phyloP scores from a whole-genome alignment of 805 yeast genomes.

The Ogataea salicorniae region DNA sequence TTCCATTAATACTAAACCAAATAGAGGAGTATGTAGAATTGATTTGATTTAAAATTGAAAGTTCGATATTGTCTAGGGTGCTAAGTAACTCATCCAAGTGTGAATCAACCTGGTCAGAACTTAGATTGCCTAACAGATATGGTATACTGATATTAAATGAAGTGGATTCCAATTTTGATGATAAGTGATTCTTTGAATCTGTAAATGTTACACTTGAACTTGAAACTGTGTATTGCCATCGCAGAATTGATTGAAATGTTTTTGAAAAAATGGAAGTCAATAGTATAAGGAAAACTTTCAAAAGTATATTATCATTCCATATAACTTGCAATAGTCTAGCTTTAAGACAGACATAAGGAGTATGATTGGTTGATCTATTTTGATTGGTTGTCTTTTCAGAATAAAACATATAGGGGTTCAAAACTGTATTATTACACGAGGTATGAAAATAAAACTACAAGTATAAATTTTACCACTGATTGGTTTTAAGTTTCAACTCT shows the following conservation, averaged over 20 bases:
- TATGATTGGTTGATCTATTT: conserved; percentile 17
- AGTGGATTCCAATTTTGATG: not conserved
- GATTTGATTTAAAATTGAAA: not conserved
- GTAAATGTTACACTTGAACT: too few relatives aligned
- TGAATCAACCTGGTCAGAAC: not conserved
- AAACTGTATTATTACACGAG: too few relatives aligned
- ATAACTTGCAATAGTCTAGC: conserved; percentile 18
- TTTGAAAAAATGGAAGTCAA: not conserved
- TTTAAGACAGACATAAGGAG: conserved; percentile 23
- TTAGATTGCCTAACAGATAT: not conserved
- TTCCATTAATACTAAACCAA: conserved; percentile 4
- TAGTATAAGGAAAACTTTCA: not conserved
- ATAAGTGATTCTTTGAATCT: too few relatives aligned
- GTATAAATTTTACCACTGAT: too few relatives aligned
- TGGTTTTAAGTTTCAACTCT: too few relatives aligned
- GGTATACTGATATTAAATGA: not conserved
- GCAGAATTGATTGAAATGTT: not conserved
- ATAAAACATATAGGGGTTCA: not conserved
- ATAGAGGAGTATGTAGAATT: too few relatives aligned
- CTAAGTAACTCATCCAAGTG: not conserved
- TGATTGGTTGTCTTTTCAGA: conserved; percentile 16
- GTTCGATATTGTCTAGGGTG: conserved; percentile 5
- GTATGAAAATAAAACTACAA: too few relatives aligned
- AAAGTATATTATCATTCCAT: conserved; percentile 8
- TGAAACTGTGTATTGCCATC: too few relatives aligned